A percentile compares a stretch with the other conserved stretches of the same genome.
Evolutionary conservation across 2,329 filamentous ascomycete species (phyloP).

Genomic region (Cytospora paraplurivora): DNA sequence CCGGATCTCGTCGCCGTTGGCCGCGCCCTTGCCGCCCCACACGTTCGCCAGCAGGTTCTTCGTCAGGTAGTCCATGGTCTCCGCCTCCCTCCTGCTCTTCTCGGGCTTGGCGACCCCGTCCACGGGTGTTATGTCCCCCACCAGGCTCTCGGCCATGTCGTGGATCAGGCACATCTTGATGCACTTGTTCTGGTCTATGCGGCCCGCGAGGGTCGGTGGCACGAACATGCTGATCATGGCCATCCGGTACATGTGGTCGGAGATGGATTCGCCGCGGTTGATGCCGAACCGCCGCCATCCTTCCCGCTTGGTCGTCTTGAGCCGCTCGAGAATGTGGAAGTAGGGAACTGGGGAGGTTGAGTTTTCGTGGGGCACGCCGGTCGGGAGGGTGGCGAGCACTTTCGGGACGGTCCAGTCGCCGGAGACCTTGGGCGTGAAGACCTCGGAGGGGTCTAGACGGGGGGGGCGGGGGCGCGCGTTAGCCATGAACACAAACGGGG

Average conservation of each 20-base stretch:
- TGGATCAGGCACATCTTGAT: constrained; percentile 95
- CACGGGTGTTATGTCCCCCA: constrained; percentile 94
- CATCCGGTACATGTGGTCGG: constrained; percentile 99
- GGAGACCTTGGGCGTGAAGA: constrained; percentile 43
- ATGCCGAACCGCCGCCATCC: constrained; percentile 93
- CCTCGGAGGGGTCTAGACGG: constrained; percentile 39
- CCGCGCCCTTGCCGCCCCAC: constrained; percentile 57
- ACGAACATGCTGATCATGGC: constrained; percentile 92
- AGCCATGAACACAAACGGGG: too few relatives aligned
- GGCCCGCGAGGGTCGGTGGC: constrained; percentile 69
- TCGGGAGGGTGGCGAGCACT: constrained; percentile 66
- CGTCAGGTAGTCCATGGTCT: constrained; percentile 91
- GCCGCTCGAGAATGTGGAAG: constrained; percentile 89
- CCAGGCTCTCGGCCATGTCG: constrained; percentile 94
- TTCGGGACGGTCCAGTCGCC: constrained; percentile 59
- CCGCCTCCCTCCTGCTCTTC: constrained; percentile 83
- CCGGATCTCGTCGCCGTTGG: constrained; percentile 69
- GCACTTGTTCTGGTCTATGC: constrained; percentile 78
- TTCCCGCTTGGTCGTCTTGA: constrained; percentile 96
- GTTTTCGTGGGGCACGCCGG: constrained; percentile 59
- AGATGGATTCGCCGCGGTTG: constrained; percentile 78
- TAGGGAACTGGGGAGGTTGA: constrained; percentile 80
- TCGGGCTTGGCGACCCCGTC: constrained; percentile 84
- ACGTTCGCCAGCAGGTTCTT: constrained; percentile 72
- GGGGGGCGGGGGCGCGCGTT: not conserved